Conservation (phyloP, 2,329 filamentous ascomycete genomes). For the Xylaria sp. region DNA sequence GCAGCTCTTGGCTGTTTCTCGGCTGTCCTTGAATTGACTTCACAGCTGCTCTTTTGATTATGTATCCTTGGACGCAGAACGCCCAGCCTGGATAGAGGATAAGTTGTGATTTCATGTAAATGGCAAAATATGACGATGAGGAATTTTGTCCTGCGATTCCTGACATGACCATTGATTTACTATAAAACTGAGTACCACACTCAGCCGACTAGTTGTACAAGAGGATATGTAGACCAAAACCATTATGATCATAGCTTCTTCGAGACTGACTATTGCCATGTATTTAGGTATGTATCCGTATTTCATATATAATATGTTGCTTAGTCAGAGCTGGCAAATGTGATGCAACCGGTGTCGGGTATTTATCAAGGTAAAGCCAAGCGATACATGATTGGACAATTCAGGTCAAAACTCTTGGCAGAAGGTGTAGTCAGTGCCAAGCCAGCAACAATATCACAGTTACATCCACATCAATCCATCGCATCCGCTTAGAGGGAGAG, state of each 20-base stretch:
- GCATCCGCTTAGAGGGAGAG: constrained; percentile 9
- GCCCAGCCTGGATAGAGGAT: background rate
- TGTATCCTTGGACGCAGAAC: constrained; percentile 24
- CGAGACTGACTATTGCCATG: background rate
- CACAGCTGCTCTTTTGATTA: constrained; percentile 34
- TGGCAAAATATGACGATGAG: constrained; percentile 31
- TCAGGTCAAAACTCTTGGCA: constrained; percentile 23
- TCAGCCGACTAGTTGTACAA: background rate
- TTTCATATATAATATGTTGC: background rate
- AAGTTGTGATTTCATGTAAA: constrained; percentile 28
- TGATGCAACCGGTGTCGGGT: constrained; percentile 10
- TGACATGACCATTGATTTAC: background rate
- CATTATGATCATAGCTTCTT: background rate
- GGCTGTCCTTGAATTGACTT: constrained; percentile 35
- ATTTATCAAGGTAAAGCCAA: background rate
- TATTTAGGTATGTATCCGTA: background rate
- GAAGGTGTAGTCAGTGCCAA: constrained; percentile 14
- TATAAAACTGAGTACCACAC: background rate
- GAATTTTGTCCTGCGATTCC: background rate
- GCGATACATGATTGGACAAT: constrained; percentile 11
- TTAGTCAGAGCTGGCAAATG: background rate
- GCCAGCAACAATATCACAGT: constrained; percentile 4
- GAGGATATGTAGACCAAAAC: background rate
- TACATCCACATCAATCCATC: constrained; percentile 11
- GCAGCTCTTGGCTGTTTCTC: constrained; percentile 31